Conservation (phyloP, 345 rosid species). For the Hibiscus syriacus region DNA sequence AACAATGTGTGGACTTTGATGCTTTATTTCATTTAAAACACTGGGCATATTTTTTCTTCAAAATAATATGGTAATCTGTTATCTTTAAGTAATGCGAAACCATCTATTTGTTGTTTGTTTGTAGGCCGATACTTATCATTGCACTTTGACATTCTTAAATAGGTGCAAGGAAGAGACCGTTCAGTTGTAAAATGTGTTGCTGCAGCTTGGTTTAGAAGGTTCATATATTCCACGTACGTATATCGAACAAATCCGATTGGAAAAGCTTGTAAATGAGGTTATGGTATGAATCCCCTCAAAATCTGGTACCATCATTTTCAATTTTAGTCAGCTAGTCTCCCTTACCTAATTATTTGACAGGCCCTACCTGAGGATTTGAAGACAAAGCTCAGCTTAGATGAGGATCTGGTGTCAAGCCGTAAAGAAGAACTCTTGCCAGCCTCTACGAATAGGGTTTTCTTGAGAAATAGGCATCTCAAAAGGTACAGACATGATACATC, state of each 20-base stretch:
- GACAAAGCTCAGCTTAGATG: conserved; percentile 74
- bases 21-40: not conserved
- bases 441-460: conserved; percentile 57
- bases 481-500: conserved; percentile 37
- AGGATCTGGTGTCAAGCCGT: conserved; percentile 82
- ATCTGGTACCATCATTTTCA: not conserved
- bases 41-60: not conserved
- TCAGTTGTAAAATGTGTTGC: conserved; percentile 50
- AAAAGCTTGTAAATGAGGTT: conserved; percentile 73
- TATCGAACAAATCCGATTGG: conserved; percentile 85
- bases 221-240: conserved; percentile 77
- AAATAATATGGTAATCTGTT: not conserved
- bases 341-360: conserved; percentile 30
- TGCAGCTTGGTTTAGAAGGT: conserved; percentile 72
- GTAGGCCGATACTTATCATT: not conserved
- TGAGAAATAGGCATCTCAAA: conserved; percentile 60
- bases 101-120: not conserved
- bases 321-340: not conserved
- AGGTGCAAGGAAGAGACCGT: conserved; percentile 99
- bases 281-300: conserved; percentile 46
- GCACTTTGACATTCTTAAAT: conserved; percentile 10
- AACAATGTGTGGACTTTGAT: no score
- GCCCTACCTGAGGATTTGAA: conserved; percentile 79
- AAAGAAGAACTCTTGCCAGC: conserved; percentile 63
- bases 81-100: no score